Evolutionary conservation across 2,329 filamentous ascomycete species (phyloP).

Genomic region (Aspergillus clavatus): DNA sequence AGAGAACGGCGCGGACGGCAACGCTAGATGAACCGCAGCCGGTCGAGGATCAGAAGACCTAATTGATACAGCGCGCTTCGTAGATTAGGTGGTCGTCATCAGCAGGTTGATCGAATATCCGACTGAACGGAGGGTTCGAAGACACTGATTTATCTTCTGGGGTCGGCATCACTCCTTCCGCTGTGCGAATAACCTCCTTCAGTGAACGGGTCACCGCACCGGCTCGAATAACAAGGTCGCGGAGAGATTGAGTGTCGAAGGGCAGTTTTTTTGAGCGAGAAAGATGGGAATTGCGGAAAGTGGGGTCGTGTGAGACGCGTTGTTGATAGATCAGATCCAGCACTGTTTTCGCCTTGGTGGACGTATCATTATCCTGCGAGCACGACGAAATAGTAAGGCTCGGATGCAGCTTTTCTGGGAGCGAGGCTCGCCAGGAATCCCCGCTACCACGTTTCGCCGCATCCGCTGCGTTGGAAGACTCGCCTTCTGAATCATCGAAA

Average conservation of each 20-base stretch:
- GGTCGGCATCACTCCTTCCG: conserved; percentile 40
- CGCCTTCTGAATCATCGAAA: conserved; percentile 55
- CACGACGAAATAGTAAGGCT: conserved; percentile 28
- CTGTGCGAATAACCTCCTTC: conserved; percentile 48
- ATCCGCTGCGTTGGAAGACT: conserved; percentile 32
- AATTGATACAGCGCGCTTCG: conserved; percentile 21
- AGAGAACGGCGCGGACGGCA: too few species aligned
- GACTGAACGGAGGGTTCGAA: conserved; percentile 44
- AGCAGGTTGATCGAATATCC: conserved; percentile 43
- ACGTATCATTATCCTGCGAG: conserved; percentile 50
- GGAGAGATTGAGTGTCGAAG: conserved; percentile 61
- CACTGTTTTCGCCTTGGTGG: conserved; percentile 57
- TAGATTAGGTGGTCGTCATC: conserved; percentile 29
- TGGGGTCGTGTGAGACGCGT: conserved; percentile 31
- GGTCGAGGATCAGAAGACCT: too few species aligned
- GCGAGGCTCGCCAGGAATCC: conserved; percentile 27
- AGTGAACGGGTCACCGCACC: conserved; percentile 46
- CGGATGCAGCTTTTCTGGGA: conserved; percentile 24
- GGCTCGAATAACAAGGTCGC: conserved; percentile 54
- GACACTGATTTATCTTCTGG: conserved; percentile 25
- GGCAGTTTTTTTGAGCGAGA: conserved; percentile 51
- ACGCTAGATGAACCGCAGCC: too few species aligned
- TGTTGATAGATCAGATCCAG: conserved; percentile 56
- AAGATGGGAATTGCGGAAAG: conserved; percentile 20
- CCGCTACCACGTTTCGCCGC: conserved; percentile 29